These are phyloP conservation scores for Syzygium aqueum DNA, from an alignment of 345 rosid species.

Conservation along the genomic window DNA sequence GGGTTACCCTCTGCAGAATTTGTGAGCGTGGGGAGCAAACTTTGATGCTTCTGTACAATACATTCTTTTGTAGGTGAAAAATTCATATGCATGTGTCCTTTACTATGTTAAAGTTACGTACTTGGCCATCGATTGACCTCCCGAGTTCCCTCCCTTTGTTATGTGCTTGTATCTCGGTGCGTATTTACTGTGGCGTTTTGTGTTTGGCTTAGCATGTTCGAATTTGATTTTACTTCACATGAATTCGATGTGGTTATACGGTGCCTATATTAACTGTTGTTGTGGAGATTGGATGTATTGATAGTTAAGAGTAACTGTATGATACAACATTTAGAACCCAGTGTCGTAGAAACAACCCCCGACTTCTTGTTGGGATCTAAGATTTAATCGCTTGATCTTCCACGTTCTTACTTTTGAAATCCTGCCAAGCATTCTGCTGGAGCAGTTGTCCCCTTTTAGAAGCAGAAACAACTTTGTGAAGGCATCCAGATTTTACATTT, in stretches of 20 bases:
- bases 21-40: neutral
- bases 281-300: neutral
- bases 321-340: neutral
- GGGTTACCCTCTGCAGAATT: neutral
- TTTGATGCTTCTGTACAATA: neutral
- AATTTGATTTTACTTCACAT: neutral
- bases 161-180: neutral
- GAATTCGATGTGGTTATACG: neutral
- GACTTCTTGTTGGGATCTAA: neutral
- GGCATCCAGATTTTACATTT: neutral
- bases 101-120: neutral
- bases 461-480: neutral
- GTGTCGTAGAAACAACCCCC: neutral
- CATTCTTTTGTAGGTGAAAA: neutral
- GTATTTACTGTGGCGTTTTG: neutral
- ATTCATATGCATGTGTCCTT: neutral
- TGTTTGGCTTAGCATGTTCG: neutral
- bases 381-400: neutral
- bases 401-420: neutral
- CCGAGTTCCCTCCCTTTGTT: neutral
- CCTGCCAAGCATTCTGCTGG: neutral
- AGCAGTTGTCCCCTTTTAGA: neutral
- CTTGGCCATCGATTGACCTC: neutral
- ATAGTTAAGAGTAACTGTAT: neutral
- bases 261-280: neutral